Conservation (phyloP, 2,329 filamentous ascomycete species). For the Exserohilum rostratum region DNA sequence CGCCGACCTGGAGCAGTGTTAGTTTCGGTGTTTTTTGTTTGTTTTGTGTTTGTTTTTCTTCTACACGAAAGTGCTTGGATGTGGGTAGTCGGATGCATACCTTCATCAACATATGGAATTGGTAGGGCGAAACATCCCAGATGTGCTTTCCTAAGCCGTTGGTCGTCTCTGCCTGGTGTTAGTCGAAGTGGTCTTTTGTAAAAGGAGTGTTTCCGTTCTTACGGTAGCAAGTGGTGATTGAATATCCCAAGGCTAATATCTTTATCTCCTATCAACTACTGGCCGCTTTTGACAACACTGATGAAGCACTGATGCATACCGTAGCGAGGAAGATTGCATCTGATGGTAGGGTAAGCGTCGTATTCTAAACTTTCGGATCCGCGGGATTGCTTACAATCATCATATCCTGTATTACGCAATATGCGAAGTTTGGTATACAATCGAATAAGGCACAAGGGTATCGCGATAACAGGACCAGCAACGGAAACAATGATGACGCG, state of each 20-base stretch:
- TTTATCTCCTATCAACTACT: conserved; percentile 2
- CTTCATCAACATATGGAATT: conserved; percentile 24
- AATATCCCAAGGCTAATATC: conserved; percentile 17
- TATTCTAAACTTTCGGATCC: background rate
- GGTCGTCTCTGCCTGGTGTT: conserved; percentile 14
- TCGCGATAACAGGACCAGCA: conserved; percentile 15
- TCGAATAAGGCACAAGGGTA: conserved; percentile 18
- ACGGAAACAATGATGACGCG: conserved; percentile 20
- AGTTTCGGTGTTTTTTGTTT: background rate
- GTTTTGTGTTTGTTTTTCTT: background rate
- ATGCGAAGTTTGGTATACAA: conserved; percentile 23
- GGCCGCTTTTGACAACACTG: background rate
- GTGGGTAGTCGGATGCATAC: conserved; percentile 1
- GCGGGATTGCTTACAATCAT: conserved; percentile 14
- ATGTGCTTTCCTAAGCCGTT: conserved; percentile 24
- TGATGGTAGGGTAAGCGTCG: background rate
- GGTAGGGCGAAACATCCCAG: conserved; percentile 15
- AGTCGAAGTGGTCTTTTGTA: background rate
- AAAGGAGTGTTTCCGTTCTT: background rate
- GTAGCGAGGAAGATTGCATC: conserved; percentile 16
- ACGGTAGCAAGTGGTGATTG: conserved; percentile 17
- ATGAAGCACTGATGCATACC: conserved; percentile 1
- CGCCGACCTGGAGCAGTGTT: conserved; percentile 14
- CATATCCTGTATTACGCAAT: conserved; percentile 19
- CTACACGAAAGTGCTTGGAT: background rate